phyloP scores from a whole-genome alignment of 2,329 filamentous ascomycete species.

The Fusarium piperis region DNA sequence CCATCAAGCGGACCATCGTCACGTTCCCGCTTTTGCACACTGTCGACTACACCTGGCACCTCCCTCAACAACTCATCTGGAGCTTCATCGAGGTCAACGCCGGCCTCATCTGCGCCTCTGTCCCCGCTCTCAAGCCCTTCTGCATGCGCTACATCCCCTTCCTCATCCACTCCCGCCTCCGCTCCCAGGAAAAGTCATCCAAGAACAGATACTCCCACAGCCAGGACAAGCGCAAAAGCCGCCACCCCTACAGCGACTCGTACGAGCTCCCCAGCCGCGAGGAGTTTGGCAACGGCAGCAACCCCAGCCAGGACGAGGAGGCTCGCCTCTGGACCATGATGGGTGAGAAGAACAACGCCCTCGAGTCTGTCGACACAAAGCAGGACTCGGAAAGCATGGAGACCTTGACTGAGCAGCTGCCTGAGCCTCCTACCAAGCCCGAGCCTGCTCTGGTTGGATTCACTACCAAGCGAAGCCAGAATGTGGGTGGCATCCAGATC shows the following conservation, averaged over 20 bases:
- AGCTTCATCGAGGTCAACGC: constrained; percentile 60
- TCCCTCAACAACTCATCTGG: constrained; percentile 50
- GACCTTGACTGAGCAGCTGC: constrained; percentile 22
- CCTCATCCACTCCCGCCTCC: constrained; percentile 39
- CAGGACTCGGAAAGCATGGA: constrained; percentile 39
- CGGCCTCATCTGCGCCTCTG: constrained; percentile 59
- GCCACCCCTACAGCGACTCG: constrained; percentile 23
- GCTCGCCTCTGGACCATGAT: constrained; percentile 28
- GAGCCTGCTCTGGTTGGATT: constrained; percentile 35
- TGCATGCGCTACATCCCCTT: constrained; percentile 49
- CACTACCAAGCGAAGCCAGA: constrained; percentile 23
- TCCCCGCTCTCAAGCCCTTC: constrained; percentile 61
- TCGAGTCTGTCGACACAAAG: constrained; percentile 19
- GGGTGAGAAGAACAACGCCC: constrained; percentile 6
- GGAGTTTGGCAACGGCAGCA: constrained; percentile 8
- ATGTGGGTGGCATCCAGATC: constrained; percentile 34
- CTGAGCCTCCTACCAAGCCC: constrained; percentile 15
- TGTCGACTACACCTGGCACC: constrained; percentile 41
- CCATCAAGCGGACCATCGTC: constrained; percentile 43
- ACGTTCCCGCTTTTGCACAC: constrained; percentile 36
- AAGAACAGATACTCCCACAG: constrained; percentile 22
- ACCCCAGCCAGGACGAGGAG: constrained; percentile 38
- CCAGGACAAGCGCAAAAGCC: constrained; percentile 29
- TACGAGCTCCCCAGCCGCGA: constrained; percentile 40
- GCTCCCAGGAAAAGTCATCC: constrained; percentile 28